These are phyloP conservation scores for Polygonum maritimum DNA, from an alignment of 148 eudicot species.

Conservation along the genomic window DNA sequence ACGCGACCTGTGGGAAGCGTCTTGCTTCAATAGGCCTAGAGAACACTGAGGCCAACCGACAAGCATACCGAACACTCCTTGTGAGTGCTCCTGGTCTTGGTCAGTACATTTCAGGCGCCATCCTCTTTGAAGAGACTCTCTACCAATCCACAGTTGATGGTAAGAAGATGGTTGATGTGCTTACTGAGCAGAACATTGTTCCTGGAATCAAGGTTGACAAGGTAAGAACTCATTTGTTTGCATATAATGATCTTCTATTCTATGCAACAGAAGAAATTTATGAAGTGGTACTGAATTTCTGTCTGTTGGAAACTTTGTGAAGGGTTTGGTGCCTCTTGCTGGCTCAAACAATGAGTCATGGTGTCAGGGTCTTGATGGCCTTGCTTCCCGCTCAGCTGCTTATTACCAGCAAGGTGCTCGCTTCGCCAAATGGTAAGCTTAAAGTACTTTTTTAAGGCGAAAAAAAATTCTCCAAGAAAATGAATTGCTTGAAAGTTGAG, in stretches of 20 bases:
- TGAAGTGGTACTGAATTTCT: not conserved
- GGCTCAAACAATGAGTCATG: conserved; percentile 86
- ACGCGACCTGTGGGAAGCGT: conserved; percentile 89
- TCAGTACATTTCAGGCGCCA: conserved; percentile 77
- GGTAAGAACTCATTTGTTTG: conserved; percentile 24
- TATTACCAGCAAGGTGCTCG: conserved; percentile 97
- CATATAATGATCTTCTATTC: not conserved
- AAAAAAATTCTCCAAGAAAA: no score
- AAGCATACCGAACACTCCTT: conserved; percentile 78
- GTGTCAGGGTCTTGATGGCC: conserved; percentile 97
- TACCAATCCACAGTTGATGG: conserved; percentile 83
- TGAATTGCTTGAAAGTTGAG: no score
- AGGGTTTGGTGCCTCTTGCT: conserved; percentile 89
- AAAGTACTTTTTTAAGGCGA: not conserved
- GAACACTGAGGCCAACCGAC: conserved; percentile 94
- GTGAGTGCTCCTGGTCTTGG: conserved; percentile 68
- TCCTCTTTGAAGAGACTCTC: conserved; percentile 91
- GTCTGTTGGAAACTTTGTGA: not conserved
- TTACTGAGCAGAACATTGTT: conserved; percentile 57
- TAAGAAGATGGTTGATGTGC: conserved; percentile 78
- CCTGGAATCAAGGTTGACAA: conserved; percentile 94
- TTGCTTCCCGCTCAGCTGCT: conserved; percentile 87
- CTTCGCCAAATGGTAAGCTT: conserved; percentile 77
- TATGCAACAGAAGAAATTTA: not conserved
- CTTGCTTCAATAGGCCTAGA: conserved; percentile 81